Evolutionary conservation across 441 rosid genomes (phyloP), one percentile per base, ranked within the genome.

Genomic region (Aleurites moluccanus): DNA sequence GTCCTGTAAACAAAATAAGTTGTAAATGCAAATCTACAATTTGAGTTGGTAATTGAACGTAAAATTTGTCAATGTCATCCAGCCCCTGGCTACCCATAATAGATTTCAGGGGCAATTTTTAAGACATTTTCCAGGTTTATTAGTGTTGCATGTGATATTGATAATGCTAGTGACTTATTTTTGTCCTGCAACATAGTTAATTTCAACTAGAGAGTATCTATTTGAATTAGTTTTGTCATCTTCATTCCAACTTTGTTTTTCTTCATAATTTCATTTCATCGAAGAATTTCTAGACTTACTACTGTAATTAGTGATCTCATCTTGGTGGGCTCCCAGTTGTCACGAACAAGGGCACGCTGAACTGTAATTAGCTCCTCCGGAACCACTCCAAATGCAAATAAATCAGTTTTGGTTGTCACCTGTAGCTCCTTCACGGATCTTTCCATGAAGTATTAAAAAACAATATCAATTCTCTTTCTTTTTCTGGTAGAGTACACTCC

Each of bases 281-380:
- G 21, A 52, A 59, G 28, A 33, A 47, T 47, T 55, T 30, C n/a
- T 64, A 13, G 14, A 75, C 88, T 82, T 74, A 87, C 94, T 15
- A 86, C 75, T 53, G 88, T 77, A 25, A 85, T 87, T 35, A 90
- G 86, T n/a, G 92, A 86, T 70, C 75, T 90, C 86, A 80, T 64
- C 76, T 80, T 90, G 69, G 64, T 73, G 23, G 89, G 85, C 72
- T 90, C 86, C n/a, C 74, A 59, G 53, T 75, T 77, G 77, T 88
- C 91, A 1, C 86, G 91, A 64, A 80, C 59, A 25, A 88, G 83
- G 14, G 92, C 95, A 14, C 86, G 88, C 47, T 84, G 85, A 23
- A 90, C 90, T 0, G 92, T 88, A 74, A 88, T 87, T 67, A 90
- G 87, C 87, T 88, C 95, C 11, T 86, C 90, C 42, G 86, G 79